Evolutionary conservation across 129 eudicot genomes (phyloP), one percentile per base, ranked within the genome.

Genomic region (Glebionis coronaria): DNA sequence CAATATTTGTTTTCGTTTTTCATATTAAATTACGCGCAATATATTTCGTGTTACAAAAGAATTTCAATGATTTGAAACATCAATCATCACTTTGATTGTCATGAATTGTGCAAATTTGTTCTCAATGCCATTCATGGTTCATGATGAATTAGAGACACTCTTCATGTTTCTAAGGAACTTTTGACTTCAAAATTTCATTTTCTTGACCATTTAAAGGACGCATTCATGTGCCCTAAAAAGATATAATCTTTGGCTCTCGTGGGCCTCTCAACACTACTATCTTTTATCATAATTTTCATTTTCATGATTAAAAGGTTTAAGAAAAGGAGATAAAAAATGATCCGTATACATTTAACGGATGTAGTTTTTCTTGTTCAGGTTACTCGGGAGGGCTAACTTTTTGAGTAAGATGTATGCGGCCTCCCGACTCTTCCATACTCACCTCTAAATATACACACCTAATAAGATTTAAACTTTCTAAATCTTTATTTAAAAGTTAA

Each of bases 191-290:
- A 67, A 61, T 78, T 20, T 68, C 74, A 65, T 57, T 65, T 71
- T 40, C 69, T 65, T 67, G 63, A 65, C 66, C 69, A 40, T 59
- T 72, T 67, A 60, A 16, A 52, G 58, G 68, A 78, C 38, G 44
- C 76, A 67, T 79, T 76, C 75, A 68, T 71, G 78, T 65, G 78
- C 72, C 83, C 73, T 61, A 70, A 78, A 78, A 78, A 66, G 78
- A 58, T 70, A 52, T n/a, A n/a, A 63, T 68, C 45, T 81, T 81
- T 73, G 82, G 85, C 78, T 63, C 60, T 68, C 58, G 76, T 81
- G 76, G 77, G 78, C 70, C 73, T 71, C 58, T 65, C 65, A 57
- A 16, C 18, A 58, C 55, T 38, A 9, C 68, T 40, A 9, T 68
- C 45, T 67, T 75, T 59, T 58, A 58, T 56, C 31, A 31, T 46